A percentile compares a stretch with the other conserved stretches of the same genome.
These are phyloP conservation scores for Xylaria palmicola DNA, from an alignment of 495 filamentous ascomycete species.

Conservation along the genomic window DNA sequence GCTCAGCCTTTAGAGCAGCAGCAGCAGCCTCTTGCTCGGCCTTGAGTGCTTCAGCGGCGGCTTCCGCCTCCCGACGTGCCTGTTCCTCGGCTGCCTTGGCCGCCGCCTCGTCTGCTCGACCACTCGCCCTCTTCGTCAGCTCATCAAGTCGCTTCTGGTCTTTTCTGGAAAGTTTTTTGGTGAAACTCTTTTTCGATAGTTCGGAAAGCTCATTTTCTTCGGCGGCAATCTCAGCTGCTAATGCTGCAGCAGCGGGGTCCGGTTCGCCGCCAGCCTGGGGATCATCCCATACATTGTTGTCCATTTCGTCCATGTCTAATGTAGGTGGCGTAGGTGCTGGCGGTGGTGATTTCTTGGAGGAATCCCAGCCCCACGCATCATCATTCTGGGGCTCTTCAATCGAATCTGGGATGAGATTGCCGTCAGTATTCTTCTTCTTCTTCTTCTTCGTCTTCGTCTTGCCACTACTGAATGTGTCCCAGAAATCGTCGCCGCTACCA, in stretches of 20 bases:
- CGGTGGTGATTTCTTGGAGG: slow-evolving; percentile 36
- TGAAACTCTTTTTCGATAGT: slow-evolving; percentile 34
- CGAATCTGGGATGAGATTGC: slow-evolving; percentile 41
- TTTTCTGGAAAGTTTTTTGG: slow-evolving; percentile 25
- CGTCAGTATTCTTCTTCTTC: slow-evolving; percentile 31
- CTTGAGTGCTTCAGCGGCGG: slow-evolving; percentile 19
- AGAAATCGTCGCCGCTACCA: slow-evolving; percentile 32
- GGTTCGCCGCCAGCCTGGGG: slow-evolving; percentile 15
- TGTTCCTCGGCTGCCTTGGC: slow-evolving; percentile 36
- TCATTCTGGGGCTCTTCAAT: slow-evolving; percentile 47
- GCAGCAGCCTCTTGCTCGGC: slow-evolving; percentile 29
- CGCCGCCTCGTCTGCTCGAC: slow-evolving; percentile 22
- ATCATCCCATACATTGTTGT: slow-evolving; percentile 24
- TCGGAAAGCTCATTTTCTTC: slow-evolving; percentile 38
- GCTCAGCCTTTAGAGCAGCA: slow-evolving; percentile 26
- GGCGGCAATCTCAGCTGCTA: slow-evolving; percentile 27
- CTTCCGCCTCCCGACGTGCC: slow-evolving; percentile 22
- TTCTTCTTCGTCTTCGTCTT: slow-evolving; percentile 37
- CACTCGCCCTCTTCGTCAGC: slow-evolving; percentile 31
- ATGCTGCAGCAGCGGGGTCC: slow-evolving; percentile 20
- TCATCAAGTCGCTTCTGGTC: slow-evolving; percentile 36
- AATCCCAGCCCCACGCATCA: slow-evolving; percentile 39
- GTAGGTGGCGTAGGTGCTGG: slow-evolving; percentile 41
- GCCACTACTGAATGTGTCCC: slow-evolving; percentile 30
- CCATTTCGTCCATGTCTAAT: slow-evolving; percentile 30